These are phyloP conservation scores for Coemansia sp. DNA, from an alignment of 192 early-diverging fungal species.

Conservation along the genomic window DNA sequence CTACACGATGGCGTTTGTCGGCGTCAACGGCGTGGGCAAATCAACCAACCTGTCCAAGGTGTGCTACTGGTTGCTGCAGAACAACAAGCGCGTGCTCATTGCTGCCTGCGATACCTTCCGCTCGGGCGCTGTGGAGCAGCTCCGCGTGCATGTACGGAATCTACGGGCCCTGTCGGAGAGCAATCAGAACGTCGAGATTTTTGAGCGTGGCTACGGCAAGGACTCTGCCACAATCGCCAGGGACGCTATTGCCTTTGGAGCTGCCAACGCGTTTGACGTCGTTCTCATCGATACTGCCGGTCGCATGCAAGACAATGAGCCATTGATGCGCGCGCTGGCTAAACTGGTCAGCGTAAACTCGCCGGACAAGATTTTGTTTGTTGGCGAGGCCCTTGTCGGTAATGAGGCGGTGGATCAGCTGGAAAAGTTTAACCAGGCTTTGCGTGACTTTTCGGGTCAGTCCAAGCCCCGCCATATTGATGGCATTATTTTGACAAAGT, in stretches of 20 bases:
- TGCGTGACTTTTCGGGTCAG: conserved; percentile 84
- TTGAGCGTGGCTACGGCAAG: conserved; percentile 95
- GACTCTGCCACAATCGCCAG: conserved; percentile 94
- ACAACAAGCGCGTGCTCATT: conserved; percentile 83
- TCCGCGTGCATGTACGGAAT: conserved; percentile 87
- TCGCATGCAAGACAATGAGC: conserved; percentile 98
- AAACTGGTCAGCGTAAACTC: conserved; percentile 89
- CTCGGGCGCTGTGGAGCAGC: conserved; percentile 92
- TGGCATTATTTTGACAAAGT: conserved; percentile 94
- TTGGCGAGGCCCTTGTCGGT: conserved; percentile 95
- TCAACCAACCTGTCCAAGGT: conserved; percentile 94
- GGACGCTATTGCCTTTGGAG: conserved; percentile 84
- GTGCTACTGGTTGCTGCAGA: conserved; percentile 93
- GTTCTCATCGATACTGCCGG: conserved; percentile 96
- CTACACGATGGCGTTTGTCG: conserved; percentile 89
- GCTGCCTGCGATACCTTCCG: conserved; percentile 98
- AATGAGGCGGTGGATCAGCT: conserved; percentile 97
- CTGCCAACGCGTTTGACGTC: conserved; percentile 75
- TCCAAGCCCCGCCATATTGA: conserved; percentile 87
- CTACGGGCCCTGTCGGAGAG: conserved; percentile 67
- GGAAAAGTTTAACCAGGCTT: conserved; percentile 91
- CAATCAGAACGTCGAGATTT: conserved; percentile 76
- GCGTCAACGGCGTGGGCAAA: conserved; percentile 94
- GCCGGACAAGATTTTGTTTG: conserved; percentile 96
- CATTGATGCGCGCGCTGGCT: conserved; percentile 92